Percentiles rank a stretch among this genome's conserved stretches.
These are phyloP conservation scores for Haplosporangium gracile DNA, from an alignment of 192 early-diverging fungal genomes.

Conservation along the genomic window DNA sequence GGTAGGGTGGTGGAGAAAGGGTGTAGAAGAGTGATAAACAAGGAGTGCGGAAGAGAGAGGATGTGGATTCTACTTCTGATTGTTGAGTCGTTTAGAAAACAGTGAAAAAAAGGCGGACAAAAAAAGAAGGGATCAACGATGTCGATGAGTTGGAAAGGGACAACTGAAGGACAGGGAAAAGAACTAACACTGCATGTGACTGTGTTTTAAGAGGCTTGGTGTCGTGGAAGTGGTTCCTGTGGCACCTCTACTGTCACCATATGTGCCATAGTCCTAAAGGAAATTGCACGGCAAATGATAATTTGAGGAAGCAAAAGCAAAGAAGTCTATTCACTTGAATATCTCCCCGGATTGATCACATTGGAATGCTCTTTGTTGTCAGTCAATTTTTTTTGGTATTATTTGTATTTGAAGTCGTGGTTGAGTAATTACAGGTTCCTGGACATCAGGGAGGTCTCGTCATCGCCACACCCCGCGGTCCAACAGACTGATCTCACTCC, in stretches of 20 bases:
- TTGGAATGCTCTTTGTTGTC: no score
- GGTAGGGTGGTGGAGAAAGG: not conserved
- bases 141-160: not conserved
- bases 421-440: no score
- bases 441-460: not conserved
- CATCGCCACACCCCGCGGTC: not conserved
- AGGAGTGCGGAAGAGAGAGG: not conserved
- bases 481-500: slow-evolving; percentile 11
- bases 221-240: not conserved
- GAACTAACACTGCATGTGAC: not conserved
- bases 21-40: no score
- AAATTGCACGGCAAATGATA: no score
- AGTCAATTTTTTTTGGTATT: no score
- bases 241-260: not conserved
- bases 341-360: no score
- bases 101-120: not conserved
- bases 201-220: not conserved
- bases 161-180: not conserved
- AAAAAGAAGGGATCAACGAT: not conserved
- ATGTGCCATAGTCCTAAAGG: no score
- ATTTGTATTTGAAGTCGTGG: no score
- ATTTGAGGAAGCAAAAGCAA: no score
- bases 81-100: not conserved
- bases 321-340: no score
- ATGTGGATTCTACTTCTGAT: not conserved